A percentile compares a stretch with the other conserved stretches of the same genome.
Conservation (phyloP, 2,329 filamentous ascomycete genomes). For the Geosmithia putterillii region DNA sequence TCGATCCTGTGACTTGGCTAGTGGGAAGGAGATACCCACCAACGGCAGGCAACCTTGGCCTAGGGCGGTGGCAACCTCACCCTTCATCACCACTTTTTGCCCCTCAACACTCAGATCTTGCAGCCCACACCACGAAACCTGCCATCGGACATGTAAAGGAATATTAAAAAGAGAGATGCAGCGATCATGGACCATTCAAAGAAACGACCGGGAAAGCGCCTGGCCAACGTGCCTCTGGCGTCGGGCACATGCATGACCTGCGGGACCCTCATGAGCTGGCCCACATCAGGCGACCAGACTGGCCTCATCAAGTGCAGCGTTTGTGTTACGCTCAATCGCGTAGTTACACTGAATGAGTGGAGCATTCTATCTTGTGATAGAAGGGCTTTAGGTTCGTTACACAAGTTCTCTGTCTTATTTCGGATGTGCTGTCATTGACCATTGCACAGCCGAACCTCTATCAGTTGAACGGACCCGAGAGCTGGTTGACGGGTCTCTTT, state of each 20-base stretch:
- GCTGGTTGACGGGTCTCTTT: neutral
- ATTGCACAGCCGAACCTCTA: slow-evolving; percentile 4
- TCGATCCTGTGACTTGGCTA: too few species aligned
- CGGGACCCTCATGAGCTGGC: slow-evolving; percentile 69
- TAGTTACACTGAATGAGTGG: neutral
- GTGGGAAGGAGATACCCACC: too few species aligned
- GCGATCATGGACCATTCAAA: neutral
- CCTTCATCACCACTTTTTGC: too few species aligned
- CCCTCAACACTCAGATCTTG: neutral
- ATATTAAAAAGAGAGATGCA: neutral
- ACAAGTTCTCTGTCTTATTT: neutral
- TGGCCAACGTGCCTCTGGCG: neutral
- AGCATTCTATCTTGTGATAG: neutral
- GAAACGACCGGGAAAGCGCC: neutral
- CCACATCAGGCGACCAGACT: slow-evolving; percentile 38
- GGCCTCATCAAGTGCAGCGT: slow-evolving; percentile 71
- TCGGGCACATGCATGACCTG: slow-evolving; percentile 74
- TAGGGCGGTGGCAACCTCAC: too few species aligned
- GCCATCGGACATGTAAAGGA: neutral
- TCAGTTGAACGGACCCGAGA: neutral
- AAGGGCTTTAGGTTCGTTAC: neutral
- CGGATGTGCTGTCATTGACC: neutral
- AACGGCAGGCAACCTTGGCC: too few species aligned
- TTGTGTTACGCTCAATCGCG: slow-evolving; percentile 74
- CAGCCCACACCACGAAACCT: neutral